Base-by-base conservation (phyloP, 768 basidiomycete genomes). In the Mycena galopus region DNA sequence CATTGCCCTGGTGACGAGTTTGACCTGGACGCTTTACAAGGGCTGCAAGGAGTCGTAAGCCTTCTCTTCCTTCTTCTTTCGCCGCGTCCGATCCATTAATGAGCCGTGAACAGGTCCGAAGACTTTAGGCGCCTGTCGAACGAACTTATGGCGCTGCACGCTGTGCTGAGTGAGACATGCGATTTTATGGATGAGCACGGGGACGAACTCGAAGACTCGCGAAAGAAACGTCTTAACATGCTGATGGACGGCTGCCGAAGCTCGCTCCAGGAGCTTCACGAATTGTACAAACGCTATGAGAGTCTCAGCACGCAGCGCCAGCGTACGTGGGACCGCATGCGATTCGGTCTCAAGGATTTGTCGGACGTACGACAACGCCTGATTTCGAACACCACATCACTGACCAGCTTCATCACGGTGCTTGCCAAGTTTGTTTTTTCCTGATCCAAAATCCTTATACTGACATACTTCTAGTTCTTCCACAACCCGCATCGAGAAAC, bases 301-400 rank as follows among this genome's bases (percentile, higher is more conserved):
- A 68, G 69, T 32, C 67, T 76, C n/a, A 66, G 44, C 37, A 76
- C 75, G 19, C 69, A 74, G 27, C 23, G 62, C 17, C 72, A 76
- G 53, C 60, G 75, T 35, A 37, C 35, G 6, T 37, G 35, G 35
- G 35, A 37, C 14, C 35, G 35, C 35, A 37, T 37, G 35, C 35
- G 69, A 19, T 76, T 71, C 57, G 72, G 75, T n/a, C 50, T 73
- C n/a, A 64, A 65, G 44, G 73, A 76, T 55, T 55, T 76, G 29
- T 60, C 75, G 47, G 72, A 73, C 6, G 51, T 76, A 6, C 68
- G 75, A 27, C 60, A 63, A 19, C 59, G 69, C 17, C 67, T 76
- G 17, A 35, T 73, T 30, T 47, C 65, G 55, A 67, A 37, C 19
- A 65, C 65, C 4, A 73, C 72, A 21, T 29, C 66, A 51, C 60